Percentiles rank a stretch among this genome's conserved stretches.
Evolutionary conservation across 2,329 filamentous ascomycete genomes (phyloP).

Genomic region (Sporothrix variecibatus): DNA sequence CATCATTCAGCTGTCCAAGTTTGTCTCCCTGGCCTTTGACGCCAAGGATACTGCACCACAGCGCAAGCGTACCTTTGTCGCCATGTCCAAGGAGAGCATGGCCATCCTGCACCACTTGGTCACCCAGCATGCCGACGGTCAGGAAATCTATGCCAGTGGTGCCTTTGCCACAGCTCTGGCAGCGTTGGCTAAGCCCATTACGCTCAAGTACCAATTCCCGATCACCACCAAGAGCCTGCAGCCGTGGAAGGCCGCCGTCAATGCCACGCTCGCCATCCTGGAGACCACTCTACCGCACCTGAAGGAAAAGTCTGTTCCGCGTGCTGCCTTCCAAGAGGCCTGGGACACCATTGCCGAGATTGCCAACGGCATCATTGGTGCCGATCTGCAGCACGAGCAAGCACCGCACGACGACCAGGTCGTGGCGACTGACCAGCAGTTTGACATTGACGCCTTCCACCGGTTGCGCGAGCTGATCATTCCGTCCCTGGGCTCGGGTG

Average conservation of each 20-base stretch:
- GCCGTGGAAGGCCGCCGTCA: slow-evolving; percentile 81
- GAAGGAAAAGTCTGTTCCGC: slow-evolving; percentile 50
- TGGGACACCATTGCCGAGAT: slow-evolving; percentile 71
- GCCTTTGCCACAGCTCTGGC: slow-evolving; percentile 66
- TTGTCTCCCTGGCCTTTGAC: slow-evolving; percentile 69
- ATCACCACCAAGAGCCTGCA: slow-evolving; percentile 69
- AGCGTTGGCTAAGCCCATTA: slow-evolving; percentile 69
- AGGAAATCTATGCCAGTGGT: slow-evolving; percentile 69
- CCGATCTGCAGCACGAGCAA: slow-evolving; percentile 56
- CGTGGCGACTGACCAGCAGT: slow-evolving; percentile 70
- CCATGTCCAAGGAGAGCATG: slow-evolving; percentile 83
- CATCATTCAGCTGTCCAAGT: slow-evolving; percentile 67
- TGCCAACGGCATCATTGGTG: slow-evolving; percentile 68
- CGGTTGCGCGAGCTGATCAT: slow-evolving; percentile 72
- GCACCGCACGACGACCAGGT: slow-evolving; percentile 41
- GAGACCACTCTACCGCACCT: slow-evolving; percentile 65
- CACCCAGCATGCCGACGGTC: slow-evolving; percentile 58
- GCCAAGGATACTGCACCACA: slow-evolving; percentile 36
- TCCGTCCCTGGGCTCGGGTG: slow-evolving; percentile 66
- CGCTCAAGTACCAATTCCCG: slow-evolving; percentile 77
- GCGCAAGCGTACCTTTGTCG: slow-evolving; percentile 77
- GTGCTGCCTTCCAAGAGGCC: slow-evolving; percentile 55
- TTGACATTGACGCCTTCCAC: slow-evolving; percentile 76
- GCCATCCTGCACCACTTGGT: slow-evolving; percentile 64
- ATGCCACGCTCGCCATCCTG: slow-evolving; percentile 67